These are phyloP conservation scores for Phytomonas francai DNA, from an alignment of 208 protist genomes.

Conservation along the genomic window DNA sequence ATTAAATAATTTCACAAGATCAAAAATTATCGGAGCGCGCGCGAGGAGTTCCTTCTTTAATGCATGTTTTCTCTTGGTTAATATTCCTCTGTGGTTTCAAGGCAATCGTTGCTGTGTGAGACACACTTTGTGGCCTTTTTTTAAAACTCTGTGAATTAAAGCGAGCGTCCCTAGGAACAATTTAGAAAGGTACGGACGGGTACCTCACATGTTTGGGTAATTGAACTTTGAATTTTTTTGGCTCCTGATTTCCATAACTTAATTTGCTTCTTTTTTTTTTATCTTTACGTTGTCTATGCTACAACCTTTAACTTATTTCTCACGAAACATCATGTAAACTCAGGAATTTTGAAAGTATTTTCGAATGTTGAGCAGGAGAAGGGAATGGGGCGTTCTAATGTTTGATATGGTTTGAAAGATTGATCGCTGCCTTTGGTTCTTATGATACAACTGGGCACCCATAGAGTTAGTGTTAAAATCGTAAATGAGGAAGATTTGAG, in stretches of 20 bases:
- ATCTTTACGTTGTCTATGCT: neutral
- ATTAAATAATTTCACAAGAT: neutral
- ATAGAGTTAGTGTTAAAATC: neutral
- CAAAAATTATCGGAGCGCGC: neutral
- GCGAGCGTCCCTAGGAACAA: neutral
- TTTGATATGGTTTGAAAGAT: neutral
- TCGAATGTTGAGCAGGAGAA: neutral
- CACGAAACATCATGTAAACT: neutral
- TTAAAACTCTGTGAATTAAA: neutral
- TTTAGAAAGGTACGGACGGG: neutral
- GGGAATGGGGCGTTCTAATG: neutral
- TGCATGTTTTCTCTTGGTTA: neutral
- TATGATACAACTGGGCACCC: neutral
- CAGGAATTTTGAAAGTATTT: neutral
- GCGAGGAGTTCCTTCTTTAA: neutral
- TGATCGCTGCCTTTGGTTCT: neutral
- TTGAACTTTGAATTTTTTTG: neutral
- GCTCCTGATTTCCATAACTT: neutral
- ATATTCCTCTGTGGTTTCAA: neutral
- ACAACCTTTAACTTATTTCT: neutral
- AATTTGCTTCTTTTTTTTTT: neutral
- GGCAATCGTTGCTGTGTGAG: neutral
- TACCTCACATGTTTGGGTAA: neutral
- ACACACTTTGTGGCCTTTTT: neutral
- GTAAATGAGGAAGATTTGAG: neutral